phyloP scores from a whole-genome alignment of 2,329 filamentous ascomycete genomes.

The Cladosporium colombiae region DNA sequence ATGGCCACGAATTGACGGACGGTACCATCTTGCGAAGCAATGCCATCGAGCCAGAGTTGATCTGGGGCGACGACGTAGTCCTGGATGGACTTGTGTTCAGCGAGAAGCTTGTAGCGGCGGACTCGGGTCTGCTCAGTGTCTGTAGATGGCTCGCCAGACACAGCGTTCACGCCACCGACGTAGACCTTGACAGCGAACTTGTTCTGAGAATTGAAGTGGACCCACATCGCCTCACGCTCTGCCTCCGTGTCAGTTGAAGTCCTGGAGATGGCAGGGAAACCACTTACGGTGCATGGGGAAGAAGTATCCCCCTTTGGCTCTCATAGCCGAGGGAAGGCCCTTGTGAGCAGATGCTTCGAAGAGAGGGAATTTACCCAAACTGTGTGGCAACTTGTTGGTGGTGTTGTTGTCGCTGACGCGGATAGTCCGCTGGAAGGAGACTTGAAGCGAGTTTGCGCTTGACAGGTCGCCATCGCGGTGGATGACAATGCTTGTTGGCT shows the following conservation, averaged over 20 bases:
- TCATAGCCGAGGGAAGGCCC: conserved; percentile 40
- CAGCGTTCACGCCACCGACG: conserved; percentile 45
- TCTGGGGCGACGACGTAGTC: conserved; percentile 47
- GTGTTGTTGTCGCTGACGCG: conserved; percentile 46
- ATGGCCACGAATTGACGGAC: conserved; percentile 54
- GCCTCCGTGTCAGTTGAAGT: background rate
- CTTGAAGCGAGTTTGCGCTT: conserved; percentile 26
- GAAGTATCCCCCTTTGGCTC: conserved; percentile 47
- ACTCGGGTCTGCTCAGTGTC: conserved; percentile 29
- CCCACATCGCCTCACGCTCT: conserved; percentile 48
- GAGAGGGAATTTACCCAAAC: conserved; percentile 44
- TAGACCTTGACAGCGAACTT: conserved; percentile 44
- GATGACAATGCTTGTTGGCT: background rate
- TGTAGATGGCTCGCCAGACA: conserved; percentile 41
- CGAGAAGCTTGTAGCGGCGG: conserved; percentile 31
- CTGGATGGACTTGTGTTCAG: conserved; percentile 36
- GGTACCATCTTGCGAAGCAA: conserved; percentile 37
- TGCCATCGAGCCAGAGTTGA: conserved; percentile 48
- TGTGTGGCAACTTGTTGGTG: conserved; percentile 39
- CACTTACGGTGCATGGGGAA: conserved; percentile 47
- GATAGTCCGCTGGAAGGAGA: conserved; percentile 46
- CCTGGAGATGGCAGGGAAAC: no score
- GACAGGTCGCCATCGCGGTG: background rate
- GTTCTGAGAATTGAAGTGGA: conserved; percentile 34
- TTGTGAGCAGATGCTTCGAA: conserved; percentile 37